phyloP scores from a whole-genome alignment of 2,329 filamentous ascomycete species.

The Colletotrichum sp. region DNA sequence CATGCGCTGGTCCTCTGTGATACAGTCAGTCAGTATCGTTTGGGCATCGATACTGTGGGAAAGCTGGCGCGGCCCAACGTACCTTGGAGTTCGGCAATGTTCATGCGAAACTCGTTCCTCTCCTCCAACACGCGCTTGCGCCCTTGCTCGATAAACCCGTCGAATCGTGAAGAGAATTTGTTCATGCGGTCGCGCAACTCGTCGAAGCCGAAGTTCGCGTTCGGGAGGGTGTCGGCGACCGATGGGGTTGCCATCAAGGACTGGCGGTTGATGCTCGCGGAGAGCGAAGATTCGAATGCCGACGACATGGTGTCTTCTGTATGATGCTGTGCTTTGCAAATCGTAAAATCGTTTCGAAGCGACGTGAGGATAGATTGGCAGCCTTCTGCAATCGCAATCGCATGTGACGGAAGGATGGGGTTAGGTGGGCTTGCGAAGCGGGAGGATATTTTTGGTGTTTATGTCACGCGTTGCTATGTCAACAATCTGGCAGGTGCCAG shows the following conservation, averaged over 20 bases:
- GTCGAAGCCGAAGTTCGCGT: constrained; percentile 94
- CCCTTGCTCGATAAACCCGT: constrained; percentile 91
- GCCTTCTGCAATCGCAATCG: not conserved
- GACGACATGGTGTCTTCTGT: constrained; percentile 50
- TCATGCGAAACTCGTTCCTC: constrained; percentile 91
- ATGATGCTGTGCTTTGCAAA: not conserved
- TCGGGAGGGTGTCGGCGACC: constrained; percentile 80
- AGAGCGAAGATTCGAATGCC: constrained; percentile 73
- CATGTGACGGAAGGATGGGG: not conserved
- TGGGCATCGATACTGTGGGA: not conserved
- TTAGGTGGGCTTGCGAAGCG: not conserved
- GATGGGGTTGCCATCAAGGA: constrained; percentile 65
- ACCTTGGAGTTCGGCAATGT: constrained; percentile 90
- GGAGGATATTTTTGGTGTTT: constrained; percentile 9
- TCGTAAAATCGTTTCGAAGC: not conserved
- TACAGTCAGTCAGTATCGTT: not conserved
- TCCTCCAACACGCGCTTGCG: constrained; percentile 90
- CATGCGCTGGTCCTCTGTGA: constrained; percentile 86
- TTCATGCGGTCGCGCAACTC: constrained; percentile 94
- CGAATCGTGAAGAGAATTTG: constrained; percentile 88
- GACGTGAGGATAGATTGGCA: not conserved
- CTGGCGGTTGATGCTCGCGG: constrained; percentile 64
- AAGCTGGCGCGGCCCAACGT: constrained; percentile 28
- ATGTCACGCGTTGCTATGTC: constrained; percentile 19
- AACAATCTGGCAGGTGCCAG: constrained; percentile 5